These are phyloP conservation scores for Agarophyton chilense DNA, from an alignment of 23 red algal species.

Conservation along the genomic window DNA sequence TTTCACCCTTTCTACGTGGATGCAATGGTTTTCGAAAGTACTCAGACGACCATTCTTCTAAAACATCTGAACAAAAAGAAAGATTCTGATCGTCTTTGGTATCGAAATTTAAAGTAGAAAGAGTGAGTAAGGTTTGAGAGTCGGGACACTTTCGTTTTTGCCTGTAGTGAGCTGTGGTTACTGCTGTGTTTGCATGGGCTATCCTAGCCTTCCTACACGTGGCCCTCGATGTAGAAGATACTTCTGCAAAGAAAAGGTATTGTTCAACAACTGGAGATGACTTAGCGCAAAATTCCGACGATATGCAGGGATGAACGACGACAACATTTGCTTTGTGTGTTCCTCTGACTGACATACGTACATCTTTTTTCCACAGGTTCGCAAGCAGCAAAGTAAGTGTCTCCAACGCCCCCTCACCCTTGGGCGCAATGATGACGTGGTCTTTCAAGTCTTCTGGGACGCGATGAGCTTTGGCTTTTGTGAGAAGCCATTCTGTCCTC, in stretches of 20 bases:
- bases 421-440: conserved; percentile 59
- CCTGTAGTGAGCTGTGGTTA: conserved; percentile 52
- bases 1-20: conserved; percentile 48
- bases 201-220: conserved; percentile 48
- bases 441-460: conserved; percentile 9
- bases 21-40: conserved; percentile 65
- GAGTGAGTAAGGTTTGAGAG: conserved; percentile 59
- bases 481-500: neutral
- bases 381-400: conserved; percentile 48
- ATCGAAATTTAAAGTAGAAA: conserved; percentile 51
- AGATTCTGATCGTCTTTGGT: conserved; percentile 54
- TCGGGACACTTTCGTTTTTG: conserved; percentile 32
- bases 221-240: conserved; percentile 28
- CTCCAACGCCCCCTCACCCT: conserved; percentile 28
- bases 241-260: conserved; percentile 52
- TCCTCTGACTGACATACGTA: neutral
- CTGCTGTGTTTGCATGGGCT: conserved; percentile 35
- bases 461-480: neutral
- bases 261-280: conserved; percentile 17
- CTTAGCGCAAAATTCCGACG: conserved; percentile 8
- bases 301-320: conserved; percentile 51
- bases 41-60: conserved; percentile 60
- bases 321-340: conserved; percentile 7
- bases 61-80: conserved; percentile 58
- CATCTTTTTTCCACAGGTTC: conserved; percentile 49